A percentile compares a stretch with the other conserved stretches of the same genome.
Evolutionary conservation across 345 rosid species (phyloP).

Genomic region (Arabidopsis arenosa): DNA sequence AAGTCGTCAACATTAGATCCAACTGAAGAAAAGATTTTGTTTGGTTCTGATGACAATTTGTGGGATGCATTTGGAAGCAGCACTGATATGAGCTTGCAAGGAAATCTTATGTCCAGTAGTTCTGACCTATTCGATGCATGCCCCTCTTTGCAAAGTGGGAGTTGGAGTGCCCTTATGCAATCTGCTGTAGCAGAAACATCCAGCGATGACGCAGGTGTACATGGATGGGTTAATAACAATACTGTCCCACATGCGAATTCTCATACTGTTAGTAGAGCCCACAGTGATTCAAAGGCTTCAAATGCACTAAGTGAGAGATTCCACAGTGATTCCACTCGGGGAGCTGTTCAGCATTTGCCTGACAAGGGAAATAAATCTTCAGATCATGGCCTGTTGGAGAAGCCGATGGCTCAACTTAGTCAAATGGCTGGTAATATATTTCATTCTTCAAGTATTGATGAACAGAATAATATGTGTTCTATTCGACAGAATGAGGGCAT

Average conservation of each 20-base stretch:
- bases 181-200: slow-evolving; percentile 97
- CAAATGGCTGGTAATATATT: slow-evolving; percentile 51
- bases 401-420: slow-evolving; percentile 53
- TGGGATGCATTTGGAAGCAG: slow-evolving; percentile 83
- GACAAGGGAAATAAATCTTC: slow-evolving; percentile 53
- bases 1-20: slow-evolving; percentile 82
- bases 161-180: slow-evolving; percentile 99
- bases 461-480: slow-evolving; percentile 46
- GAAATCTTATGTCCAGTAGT: slow-evolving; percentile 52
- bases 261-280: neutral
- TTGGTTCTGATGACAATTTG: slow-evolving; percentile 80
- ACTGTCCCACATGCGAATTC: neutral
- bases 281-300: slow-evolving; percentile 34
- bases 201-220: slow-evolving; percentile 52
- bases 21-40: slow-evolving; percentile 84
- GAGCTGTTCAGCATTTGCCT: slow-evolving; percentile 46
- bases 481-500: slow-evolving; percentile 50
- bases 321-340: slow-evolving; percentile 52
- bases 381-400: slow-evolving; percentile 53
- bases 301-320: slow-evolving; percentile 46
- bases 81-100: slow-evolving; percentile 52
- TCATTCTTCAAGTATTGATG: slow-evolving; percentile 48
- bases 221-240: slow-evolving; percentile 23
- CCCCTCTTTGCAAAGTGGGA: slow-evolving; percentile 88
- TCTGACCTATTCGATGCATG: slow-evolving; percentile 55